phyloP scores from a whole-genome alignment of 2,329 filamentous ascomycete genomes.

The Rutstroemia sp. region DNA sequence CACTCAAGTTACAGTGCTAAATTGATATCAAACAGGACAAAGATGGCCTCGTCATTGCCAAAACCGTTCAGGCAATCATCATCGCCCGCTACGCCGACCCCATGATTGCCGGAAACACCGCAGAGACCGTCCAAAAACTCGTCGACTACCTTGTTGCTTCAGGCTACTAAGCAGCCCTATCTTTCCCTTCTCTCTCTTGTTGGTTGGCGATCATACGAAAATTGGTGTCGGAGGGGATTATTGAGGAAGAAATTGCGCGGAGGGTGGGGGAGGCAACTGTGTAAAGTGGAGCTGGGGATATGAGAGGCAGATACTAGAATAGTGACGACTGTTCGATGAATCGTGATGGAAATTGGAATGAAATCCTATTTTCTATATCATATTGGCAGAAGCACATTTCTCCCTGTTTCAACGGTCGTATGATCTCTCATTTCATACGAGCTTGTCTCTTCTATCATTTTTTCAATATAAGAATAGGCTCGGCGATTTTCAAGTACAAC shows the following conservation, averaged over 20 bases:
- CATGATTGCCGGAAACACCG: constrained; percentile 66
- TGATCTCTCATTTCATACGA: not conserved
- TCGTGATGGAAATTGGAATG: too few species aligned
- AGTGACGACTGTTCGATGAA: not conserved
- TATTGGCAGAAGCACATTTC: too few species aligned
- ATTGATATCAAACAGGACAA: constrained; percentile 49
- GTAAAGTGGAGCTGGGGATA: not conserved
- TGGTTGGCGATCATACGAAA: not conserved
- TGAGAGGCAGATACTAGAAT: constrained; percentile 1
- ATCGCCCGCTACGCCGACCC: constrained; percentile 77
- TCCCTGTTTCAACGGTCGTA: too few species aligned
- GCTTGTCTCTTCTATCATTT: too few species aligned
- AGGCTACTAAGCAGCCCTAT: constrained; percentile 49
- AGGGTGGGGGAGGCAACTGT: not conserved
- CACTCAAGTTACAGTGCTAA: too few species aligned
- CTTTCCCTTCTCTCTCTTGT: not conserved
- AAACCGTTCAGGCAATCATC: constrained; percentile 83
- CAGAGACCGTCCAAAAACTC: constrained; percentile 72
- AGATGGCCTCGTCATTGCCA: constrained; percentile 73
- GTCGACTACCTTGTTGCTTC: constrained; percentile 75
- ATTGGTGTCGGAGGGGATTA: not conserved
- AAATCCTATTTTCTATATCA: too few species aligned
- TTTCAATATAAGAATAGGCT: too few species aligned
- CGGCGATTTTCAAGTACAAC: too few species aligned
- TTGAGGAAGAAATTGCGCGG: not conserved